A percentile compares a stretch with the other conserved stretches of the same genome.
Evolutionary conservation across 1,284 basidiomycete species (phyloP).

Genomic region (Macrocybe sp.): DNA sequence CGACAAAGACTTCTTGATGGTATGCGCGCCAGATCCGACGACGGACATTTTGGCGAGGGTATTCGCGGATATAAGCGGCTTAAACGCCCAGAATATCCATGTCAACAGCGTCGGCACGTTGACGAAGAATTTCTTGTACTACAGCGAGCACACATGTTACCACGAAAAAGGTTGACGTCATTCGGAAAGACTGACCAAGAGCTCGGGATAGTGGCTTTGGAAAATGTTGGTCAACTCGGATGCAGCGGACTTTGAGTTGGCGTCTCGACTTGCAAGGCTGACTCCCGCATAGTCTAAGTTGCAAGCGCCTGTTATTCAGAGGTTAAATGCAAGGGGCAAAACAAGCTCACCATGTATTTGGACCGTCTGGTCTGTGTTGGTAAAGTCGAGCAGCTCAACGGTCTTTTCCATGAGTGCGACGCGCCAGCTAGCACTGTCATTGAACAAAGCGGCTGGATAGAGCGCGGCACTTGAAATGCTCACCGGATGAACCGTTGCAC

Average conservation of each 20-base stretch:
- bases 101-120: constrained; percentile 69
- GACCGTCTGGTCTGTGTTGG: constrained; percentile 65
- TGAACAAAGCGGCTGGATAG: neutral
- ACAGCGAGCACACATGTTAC: neutral
- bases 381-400: constrained; percentile 62
- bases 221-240: constrained; percentile 68
- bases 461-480: constrained; percentile 7
- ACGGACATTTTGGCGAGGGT: constrained; percentile 76
- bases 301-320: neutral
- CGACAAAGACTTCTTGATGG: constrained; percentile 54
- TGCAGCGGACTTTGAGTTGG: constrained; percentile 72
- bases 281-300: constrained; percentile 71
- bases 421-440: constrained; percentile 52
- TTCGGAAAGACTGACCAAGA: constrained; percentile 45
- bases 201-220: constrained; percentile 69
- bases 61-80: constrained; percentile 59
- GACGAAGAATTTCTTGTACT: constrained; percentile 75
- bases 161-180: neutral
- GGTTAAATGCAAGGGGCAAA: neutral
- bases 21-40: constrained; percentile 55
- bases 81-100: constrained; percentile 84
- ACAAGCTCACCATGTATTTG: constrained; percentile 60
- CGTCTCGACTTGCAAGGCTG: constrained; percentile 54
- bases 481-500: constrained; percentile 68
- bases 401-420: constrained; percentile 70